Evolutionary conservation across 768 basidiomycete species (phyloP).

Genomic region (Daedalea quercina): DNA sequence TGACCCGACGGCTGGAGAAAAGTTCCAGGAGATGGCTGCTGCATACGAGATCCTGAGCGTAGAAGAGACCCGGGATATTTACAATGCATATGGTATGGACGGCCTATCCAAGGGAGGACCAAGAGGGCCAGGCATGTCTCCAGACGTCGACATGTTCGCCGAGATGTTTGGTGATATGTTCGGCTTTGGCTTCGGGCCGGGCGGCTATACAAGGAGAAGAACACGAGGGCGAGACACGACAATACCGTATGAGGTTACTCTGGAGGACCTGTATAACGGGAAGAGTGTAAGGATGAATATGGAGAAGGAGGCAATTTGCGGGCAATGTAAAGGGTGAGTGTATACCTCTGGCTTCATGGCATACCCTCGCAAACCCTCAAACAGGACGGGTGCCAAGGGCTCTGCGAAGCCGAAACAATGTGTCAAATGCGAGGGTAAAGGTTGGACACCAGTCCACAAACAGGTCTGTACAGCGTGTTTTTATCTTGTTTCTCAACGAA

Average conservation of each 20-base stretch:
- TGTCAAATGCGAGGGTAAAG: slow-evolving; percentile 76
- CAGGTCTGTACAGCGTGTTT: slow-evolving; percentile 30
- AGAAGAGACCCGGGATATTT: slow-evolving; percentile 56
- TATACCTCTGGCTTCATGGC: slow-evolving; percentile 9
- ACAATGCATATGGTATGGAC: slow-evolving; percentile 71
- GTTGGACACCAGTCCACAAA: slow-evolving; percentile 57
- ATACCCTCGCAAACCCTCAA: slow-evolving; percentile 5
- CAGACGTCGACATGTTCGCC: slow-evolving; percentile 67
- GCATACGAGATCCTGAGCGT: slow-evolving; percentile 84
- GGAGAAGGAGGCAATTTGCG: slow-evolving; percentile 80
- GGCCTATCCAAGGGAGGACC: slow-evolving; percentile 49
- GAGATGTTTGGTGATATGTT: slow-evolving; percentile 69
- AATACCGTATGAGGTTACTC: slow-evolving; percentile 75
- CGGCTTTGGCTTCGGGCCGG: slow-evolving; percentile 37
- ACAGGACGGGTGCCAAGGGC: slow-evolving; percentile 75
- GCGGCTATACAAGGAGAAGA: slow-evolving; percentile 36
- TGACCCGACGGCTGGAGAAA: slow-evolving; percentile 74
- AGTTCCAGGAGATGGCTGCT: slow-evolving; percentile 85
- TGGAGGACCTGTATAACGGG: slow-evolving; percentile 92
- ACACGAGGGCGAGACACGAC: slow-evolving; percentile 66
- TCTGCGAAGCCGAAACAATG: slow-evolving; percentile 84
- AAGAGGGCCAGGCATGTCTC: slow-evolving; percentile 38
- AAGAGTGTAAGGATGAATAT: slow-evolving; percentile 84
- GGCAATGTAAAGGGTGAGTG: slow-evolving; percentile 71
- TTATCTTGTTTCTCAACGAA: neutral